Evolutionary conservation across 768 basidiomycete genomes (phyloP).

Genomic region (Suillus subluteus): DNA sequence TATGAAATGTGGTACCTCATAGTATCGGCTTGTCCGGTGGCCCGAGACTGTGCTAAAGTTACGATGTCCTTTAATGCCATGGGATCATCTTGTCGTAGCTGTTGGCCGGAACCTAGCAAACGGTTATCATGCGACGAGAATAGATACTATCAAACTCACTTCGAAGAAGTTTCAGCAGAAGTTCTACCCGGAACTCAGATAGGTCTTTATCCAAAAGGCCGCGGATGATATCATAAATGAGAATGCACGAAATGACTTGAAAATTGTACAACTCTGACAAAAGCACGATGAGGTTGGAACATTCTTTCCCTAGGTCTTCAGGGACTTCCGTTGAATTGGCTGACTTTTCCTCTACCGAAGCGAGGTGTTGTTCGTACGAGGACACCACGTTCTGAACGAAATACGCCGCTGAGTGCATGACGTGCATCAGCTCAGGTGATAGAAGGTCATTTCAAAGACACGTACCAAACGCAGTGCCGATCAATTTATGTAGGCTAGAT

Average conservation of each 20-base stretch:
- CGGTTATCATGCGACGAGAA: neutral
- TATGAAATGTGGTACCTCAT: conserved; percentile 50
- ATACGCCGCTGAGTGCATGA: conserved; percentile 62
- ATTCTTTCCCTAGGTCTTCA: conserved; percentile 75
- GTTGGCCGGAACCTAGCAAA: conserved; percentile 81
- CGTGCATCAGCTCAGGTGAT: conserved; percentile 5
- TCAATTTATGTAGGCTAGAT: conserved; percentile 74
- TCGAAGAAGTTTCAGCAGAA: conserved; percentile 81
- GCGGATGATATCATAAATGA: conserved; percentile 92
- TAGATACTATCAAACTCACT: conserved; percentile 49
- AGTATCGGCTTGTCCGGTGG: conserved; percentile 50
- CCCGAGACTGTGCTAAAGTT: conserved; percentile 74
- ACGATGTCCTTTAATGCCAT: conserved; percentile 91
- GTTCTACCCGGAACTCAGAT: conserved; percentile 81
- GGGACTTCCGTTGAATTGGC: conserved; percentile 23
- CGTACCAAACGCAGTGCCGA: conserved; percentile 90
- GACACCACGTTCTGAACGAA: conserved; percentile 76
- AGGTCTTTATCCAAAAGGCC: conserved; percentile 66
- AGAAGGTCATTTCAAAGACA: conserved; percentile 3
- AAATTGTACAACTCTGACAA: conserved; percentile 96
- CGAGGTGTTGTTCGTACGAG: conserved; percentile 65
- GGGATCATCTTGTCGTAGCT: conserved; percentile 91
- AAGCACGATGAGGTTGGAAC: conserved; percentile 84
- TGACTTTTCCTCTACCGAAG: conserved; percentile 30
- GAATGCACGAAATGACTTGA: conserved; percentile 84